Percentiles rank a stretch among this genome's conserved stretches.
Evolutionary conservation across 2,329 filamentous ascomycete genomes (phyloP).

Genomic region (Clarireedia monteithiana): DNA sequence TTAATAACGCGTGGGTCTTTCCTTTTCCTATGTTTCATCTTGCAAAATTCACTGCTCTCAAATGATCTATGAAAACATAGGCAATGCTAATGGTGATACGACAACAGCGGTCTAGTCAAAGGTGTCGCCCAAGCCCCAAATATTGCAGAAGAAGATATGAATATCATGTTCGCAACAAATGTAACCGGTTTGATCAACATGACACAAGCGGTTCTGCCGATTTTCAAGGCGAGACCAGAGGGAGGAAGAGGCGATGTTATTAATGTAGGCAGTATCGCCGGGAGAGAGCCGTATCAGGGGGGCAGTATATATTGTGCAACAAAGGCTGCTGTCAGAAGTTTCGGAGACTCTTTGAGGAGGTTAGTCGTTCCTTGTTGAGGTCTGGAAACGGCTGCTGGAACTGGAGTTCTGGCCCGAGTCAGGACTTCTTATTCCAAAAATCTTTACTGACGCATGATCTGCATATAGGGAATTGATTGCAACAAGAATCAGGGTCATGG

Average conservation of each 20-base stretch:
- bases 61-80: background rate
- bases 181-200: constrained; percentile 93
- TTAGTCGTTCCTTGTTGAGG: background rate
- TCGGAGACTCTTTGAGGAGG: constrained; percentile 73
- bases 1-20: constrained; percentile 83
- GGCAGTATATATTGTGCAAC: constrained; percentile 90
- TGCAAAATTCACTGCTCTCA: background rate
- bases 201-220: constrained; percentile 82
- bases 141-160: constrained; percentile 75
- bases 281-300: constrained; percentile 74
- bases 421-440: too few relatives aligned
- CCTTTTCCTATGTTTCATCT: background rate
- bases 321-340: constrained; percentile 80
- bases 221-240: constrained; percentile 63
- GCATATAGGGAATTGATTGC: constrained; percentile 59
- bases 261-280: constrained; percentile 90
- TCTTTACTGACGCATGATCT: background rate
- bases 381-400: too few relatives aligned
- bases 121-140: constrained; percentile 79
- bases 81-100: background rate
- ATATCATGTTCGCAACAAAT: constrained; percentile 86
- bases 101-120: constrained; percentile 70
- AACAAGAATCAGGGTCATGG: constrained; percentile 74
- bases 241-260: constrained; percentile 87
- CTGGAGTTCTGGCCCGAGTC: too few relatives aligned